Evolutionary conservation across 2,329 filamentous ascomycete genomes (phyloP).

Genomic region (Beauveria australis): DNA sequence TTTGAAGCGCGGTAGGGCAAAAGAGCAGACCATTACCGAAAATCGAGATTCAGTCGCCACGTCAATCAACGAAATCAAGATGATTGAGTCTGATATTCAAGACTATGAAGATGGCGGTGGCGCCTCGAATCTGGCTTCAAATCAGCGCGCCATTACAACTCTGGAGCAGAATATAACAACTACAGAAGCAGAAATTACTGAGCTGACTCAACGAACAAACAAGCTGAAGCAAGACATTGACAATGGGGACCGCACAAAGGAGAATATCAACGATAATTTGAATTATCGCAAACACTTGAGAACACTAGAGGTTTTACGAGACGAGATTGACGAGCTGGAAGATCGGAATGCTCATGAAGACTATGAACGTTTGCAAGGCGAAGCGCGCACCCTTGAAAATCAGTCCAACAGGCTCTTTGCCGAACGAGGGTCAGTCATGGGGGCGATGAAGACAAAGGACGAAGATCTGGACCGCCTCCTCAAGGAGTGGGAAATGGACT

Average conservation of each 20-base stretch:
- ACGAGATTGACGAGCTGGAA: conserved; percentile 67
- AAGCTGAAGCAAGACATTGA: conserved; percentile 68
- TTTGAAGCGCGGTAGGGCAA: conserved; percentile 59
- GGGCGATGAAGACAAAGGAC: conserved; percentile 76
- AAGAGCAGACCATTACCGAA: conserved; percentile 63
- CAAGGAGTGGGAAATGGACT: conserved; percentile 76
- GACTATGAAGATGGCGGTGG: conserved; percentile 73
- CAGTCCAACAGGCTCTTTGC: conserved; percentile 62
- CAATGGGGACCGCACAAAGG: conserved; percentile 74
- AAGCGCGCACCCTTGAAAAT: conserved; percentile 60
- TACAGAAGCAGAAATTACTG: conserved; percentile 59
- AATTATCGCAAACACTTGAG: conserved; percentile 70
- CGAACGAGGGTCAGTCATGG: conserved; percentile 65
- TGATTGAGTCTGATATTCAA: conserved; percentile 69
- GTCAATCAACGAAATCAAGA: conserved; percentile 68
- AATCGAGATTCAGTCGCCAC: conserved; percentile 64
- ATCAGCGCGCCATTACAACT: conserved; percentile 58
- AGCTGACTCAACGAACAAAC: conserved; percentile 64
- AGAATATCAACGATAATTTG: conserved; percentile 83
- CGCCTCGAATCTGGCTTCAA: conserved; percentile 58
- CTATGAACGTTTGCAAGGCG: conserved; percentile 62
- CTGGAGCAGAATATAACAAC: conserved; percentile 59
- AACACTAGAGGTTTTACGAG: conserved; percentile 56
- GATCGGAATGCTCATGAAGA: conserved; percentile 75
- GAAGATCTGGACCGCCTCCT: conserved; percentile 66